phyloP scores from a whole-genome alignment of 2,329 filamentous ascomycete genomes.

The Venturia pyrina region DNA sequence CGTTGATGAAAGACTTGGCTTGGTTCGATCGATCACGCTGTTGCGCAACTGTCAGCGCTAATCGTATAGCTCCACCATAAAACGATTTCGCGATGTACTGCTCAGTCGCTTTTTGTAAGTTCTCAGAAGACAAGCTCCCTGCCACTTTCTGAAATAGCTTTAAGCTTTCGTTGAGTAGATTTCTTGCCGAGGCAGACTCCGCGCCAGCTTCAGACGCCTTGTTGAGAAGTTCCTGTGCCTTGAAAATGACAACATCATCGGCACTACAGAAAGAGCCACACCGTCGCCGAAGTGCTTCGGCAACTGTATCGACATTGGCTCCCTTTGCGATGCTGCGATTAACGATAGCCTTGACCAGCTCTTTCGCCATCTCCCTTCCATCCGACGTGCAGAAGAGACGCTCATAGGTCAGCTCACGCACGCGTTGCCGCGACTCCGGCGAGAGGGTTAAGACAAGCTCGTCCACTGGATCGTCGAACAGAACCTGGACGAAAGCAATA shows the following conservation, averaged over 20 bases:
- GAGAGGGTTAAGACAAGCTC: conserved; percentile 76
- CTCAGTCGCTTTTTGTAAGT: conserved; percentile 65
- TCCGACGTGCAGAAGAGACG: conserved; percentile 68
- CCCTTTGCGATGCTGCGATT: conserved; percentile 96
- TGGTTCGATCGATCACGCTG: conserved; percentile 81
- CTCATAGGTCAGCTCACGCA: conserved; percentile 76
- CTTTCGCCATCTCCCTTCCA: conserved; percentile 83
- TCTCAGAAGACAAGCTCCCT: conserved; percentile 67
- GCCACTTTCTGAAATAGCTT: conserved; percentile 84
- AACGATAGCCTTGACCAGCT: conserved; percentile 94
- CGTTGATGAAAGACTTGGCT: conserved; percentile 78
- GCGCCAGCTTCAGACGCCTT: conserved; percentile 68
- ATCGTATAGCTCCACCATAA: conserved; percentile 79
- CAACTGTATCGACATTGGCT: conserved; percentile 93
- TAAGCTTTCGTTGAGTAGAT: conserved; percentile 78
- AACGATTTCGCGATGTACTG: conserved; percentile 79
- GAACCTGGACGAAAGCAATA: conserved; percentile 87
- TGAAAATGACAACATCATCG: conserved; percentile 96
- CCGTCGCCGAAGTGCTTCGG: conserved; percentile 80
- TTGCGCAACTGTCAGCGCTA: conserved; percentile 72
- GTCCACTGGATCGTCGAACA: conserved; percentile 86
- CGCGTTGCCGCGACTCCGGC: conserved; percentile 55
- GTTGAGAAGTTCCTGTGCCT: conserved; percentile 90
- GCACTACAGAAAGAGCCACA: conserved; percentile 97
- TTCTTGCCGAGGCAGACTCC: conserved; percentile 66